Conservation (phyloP, 352 stramenopile species). For the Nothophytophthora sp. region DNA sequence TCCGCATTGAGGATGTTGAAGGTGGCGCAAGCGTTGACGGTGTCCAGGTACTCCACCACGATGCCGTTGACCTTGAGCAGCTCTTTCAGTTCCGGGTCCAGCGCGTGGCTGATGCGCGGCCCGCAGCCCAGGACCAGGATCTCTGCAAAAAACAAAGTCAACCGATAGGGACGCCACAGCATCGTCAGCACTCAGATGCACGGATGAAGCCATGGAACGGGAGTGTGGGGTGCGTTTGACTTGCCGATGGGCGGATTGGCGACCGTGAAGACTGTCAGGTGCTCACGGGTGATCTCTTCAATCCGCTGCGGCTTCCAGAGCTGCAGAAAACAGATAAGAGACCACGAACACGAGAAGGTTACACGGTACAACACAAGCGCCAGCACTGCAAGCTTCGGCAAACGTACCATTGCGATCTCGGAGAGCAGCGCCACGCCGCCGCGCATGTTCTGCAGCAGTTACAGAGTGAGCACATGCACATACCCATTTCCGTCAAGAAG, state of each 20-base stretch:
- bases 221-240: not conserved
- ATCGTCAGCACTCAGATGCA: not conserved
- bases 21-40: conserved; percentile 84
- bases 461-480: not conserved
- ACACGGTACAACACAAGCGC: not conserved
- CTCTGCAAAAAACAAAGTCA: conserved; percentile 30
- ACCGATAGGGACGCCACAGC: not conserved
- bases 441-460: conserved; percentile 71
- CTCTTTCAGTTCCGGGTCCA: conserved; percentile 65
- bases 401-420: conserved; percentile 83
- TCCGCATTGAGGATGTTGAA: conserved; percentile 94
- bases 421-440: conserved; percentile 67
- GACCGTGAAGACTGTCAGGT: conserved; percentile 74
- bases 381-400: not conserved
- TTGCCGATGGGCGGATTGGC: conserved; percentile 73
- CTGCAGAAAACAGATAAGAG: conserved; percentile 25
- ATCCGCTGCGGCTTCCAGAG: conserved; percentile 79
- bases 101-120: conserved; percentile 52
- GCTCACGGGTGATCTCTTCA: conserved; percentile 82
- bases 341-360: not conserved
- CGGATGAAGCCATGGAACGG: not conserved
- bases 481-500: not conserved
- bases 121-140: conserved; percentile 85
- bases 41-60: conserved; percentile 86
- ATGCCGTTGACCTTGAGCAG: conserved; percentile 85